Evolutionary conservation across 306 rosid species (phyloP), one percentile per base, ranked within the genome.

Genomic region (Cucurbita moschata): DNA sequence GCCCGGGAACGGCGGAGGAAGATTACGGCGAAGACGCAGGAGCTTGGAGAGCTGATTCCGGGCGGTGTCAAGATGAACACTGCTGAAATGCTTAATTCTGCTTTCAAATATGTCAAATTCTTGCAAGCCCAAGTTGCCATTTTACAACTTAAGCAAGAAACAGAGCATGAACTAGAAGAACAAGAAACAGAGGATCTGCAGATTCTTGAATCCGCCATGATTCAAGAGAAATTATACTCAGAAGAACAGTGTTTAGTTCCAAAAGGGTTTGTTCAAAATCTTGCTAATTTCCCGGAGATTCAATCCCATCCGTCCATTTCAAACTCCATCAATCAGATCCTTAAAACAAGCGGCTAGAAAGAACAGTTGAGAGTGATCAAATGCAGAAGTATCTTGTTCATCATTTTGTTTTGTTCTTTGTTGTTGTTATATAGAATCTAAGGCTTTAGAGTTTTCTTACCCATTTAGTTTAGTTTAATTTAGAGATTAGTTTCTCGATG

Each of bases 1-100:
- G 98, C 98, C 0, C 72, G 98, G 8, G 89, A 89, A 71, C 87
- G 99, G 83, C 86, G 98, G 80, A 90, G 92, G 51, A 90, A 65
- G 83, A 89, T 94, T 21, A 78, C 88, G 1, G 94, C 53, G n/a
- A 49, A 89, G 79, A 94, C 95, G 0, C 88, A 78, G 54, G 96
- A 90, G 82, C 89, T 94, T 7, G 96, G 95, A 10, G 91, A 80
- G 79, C 75, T 88, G 75, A 80, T 90, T 11, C 95, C 98, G 0
- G 90, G 96, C 12, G 97, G 92, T 5, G 75, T 53, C 30, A 90
- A 86, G 81, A 86, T 94, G 97, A 94, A 89, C 78, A 87, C 98
- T 15, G 98, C 97, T 47, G 96, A 90, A 75, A 94, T 94, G 98
- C 61, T 94, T 19, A 80, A 78, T 46, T 79, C 96, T 65, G 96